Evolutionary conservation across 441 rosid genomes (phyloP).

Genomic region (Eutrema salsugineum): DNA sequence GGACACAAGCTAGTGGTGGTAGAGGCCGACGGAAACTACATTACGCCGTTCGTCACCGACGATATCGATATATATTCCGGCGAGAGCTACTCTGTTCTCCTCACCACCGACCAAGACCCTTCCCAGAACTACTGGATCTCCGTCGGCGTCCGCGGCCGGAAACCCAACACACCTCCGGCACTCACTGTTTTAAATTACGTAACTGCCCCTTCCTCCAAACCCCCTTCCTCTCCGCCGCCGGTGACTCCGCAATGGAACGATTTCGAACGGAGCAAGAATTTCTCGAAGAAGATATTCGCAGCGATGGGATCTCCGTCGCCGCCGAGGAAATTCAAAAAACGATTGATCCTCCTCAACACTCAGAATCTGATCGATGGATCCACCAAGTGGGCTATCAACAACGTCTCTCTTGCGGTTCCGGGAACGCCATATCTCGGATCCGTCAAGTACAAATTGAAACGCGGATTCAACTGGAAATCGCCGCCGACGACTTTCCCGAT

Average conservation of each 20-base stretch:
- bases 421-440: conserved; percentile 78
- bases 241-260: conserved; percentile 67
- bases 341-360: conserved; percentile 61
- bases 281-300: conserved; percentile 34
- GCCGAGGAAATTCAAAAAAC: conserved; percentile 34
- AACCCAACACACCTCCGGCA: conserved; percentile 53
- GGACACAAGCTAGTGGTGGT: conserved; percentile 68
- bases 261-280: conserved; percentile 41
- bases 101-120: conserved; percentile 52
- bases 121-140: conserved; percentile 58
- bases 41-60: conserved; percentile 49
- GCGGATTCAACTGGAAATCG: conserved; percentile 31
- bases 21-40: conserved; percentile 81
- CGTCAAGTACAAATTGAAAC: conserved; percentile 40
- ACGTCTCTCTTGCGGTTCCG: conserved; percentile 54
- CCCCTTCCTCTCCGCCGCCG: conserved; percentile 50
- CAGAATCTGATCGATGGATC: conserved; percentile 52
- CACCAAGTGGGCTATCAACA: conserved; percentile 72
- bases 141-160: conserved; percentile 57
- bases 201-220: conserved; percentile 32
- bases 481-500: conserved; percentile 46
- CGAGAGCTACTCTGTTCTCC: conserved; percentile 68
- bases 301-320: conserved; percentile 43
- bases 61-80: conserved; percentile 76
- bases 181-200: conserved; percentile 54